Evolutionary conservation across 108 stramenopile genomes (phyloP).

Genomic region (Nitzschia putrida): DNA sequence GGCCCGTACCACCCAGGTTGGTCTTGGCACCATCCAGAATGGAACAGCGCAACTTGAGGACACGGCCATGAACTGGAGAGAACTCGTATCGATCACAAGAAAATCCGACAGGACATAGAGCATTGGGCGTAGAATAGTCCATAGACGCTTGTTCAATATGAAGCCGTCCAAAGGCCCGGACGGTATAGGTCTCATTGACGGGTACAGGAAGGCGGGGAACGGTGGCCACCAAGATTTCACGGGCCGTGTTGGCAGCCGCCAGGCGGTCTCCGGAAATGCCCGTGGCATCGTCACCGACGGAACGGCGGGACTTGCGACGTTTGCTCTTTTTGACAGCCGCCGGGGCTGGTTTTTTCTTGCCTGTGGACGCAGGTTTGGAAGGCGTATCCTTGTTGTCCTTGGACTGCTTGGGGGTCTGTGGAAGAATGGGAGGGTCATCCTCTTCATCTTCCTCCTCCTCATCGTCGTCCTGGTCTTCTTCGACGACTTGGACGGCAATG

Average conservation of each 20-base stretch:
- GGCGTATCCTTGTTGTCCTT: slow-evolving; percentile 4
- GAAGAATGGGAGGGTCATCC: slow-evolving; percentile 22
- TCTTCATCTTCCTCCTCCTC: slow-evolving; percentile 29
- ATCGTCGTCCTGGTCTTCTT: slow-evolving; percentile 30
- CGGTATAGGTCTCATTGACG: slow-evolving; percentile 50
- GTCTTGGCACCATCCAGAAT: slow-evolving; percentile 67
- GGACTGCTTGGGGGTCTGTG: slow-evolving; percentile 10
- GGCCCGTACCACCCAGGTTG: slow-evolving; percentile 49
- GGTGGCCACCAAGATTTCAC: slow-evolving; percentile 46
- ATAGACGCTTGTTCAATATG: slow-evolving; percentile 32
- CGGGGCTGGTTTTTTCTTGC: slow-evolving; percentile 38
- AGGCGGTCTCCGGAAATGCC: slow-evolving; percentile 50
- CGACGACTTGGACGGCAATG: slow-evolving; percentile 9
- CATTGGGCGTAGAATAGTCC: slow-evolving; percentile 52
- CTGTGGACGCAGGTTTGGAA: slow-evolving; percentile 21
- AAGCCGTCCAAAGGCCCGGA: slow-evolving; percentile 73
- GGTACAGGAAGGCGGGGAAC: slow-evolving; percentile 59
- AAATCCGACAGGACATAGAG: slow-evolving; percentile 79
- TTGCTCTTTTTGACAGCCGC: slow-evolving; percentile 39
- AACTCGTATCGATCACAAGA: slow-evolving; percentile 84
- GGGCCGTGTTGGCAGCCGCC: slow-evolving; percentile 59
- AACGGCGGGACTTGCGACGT: slow-evolving; percentile 14
- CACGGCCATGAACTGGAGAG: slow-evolving; percentile 74
- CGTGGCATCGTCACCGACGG: slow-evolving; percentile 16
- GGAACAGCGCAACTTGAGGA: slow-evolving; percentile 76